Evolutionary conservation across 208 protist species (phyloP).

Genomic region (Trypanosoma congolense): DNA sequence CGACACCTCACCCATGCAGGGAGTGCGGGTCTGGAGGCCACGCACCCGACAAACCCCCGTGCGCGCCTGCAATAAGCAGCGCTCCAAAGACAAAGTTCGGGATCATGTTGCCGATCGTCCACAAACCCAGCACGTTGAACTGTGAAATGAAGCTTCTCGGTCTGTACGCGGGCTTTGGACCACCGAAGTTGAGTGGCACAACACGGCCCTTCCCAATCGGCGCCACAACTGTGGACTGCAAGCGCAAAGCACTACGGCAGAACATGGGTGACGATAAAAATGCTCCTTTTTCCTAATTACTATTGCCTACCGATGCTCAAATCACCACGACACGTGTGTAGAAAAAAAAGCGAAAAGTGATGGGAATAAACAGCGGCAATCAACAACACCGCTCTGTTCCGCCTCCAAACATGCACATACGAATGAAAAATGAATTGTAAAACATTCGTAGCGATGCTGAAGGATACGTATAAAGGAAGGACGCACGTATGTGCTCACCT

Average conservation of each 20-base stretch:
- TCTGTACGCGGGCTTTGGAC: slow-evolving; percentile 72
- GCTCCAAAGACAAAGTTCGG: slow-evolving; percentile 70
- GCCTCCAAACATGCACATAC: too few species aligned
- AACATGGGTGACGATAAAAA: slow-evolving; percentile 33
- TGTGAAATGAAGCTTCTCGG: slow-evolving; percentile 76
- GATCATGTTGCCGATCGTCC: slow-evolving; percentile 76
- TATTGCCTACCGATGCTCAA: neutral
- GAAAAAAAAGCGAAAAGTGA: slow-evolving; percentile 11
- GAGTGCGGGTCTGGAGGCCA: slow-evolving; percentile 81
- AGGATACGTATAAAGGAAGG: too few species aligned
- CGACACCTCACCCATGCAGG: slow-evolving; percentile 58
- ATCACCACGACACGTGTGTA: neutral
- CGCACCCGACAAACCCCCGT: slow-evolving; percentile 73
- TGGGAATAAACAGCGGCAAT: slow-evolving; percentile 7
- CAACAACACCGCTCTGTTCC: too few species aligned
- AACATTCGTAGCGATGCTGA: too few species aligned
- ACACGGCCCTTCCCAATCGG: slow-evolving; percentile 78
- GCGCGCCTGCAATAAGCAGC: slow-evolving; percentile 71
- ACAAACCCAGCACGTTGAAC: slow-evolving; percentile 73
- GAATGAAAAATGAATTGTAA: too few species aligned
- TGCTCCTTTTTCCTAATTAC: neutral
- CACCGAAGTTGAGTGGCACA: slow-evolving; percentile 75
- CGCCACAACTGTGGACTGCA: slow-evolving; percentile 54
- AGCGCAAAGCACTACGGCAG: slow-evolving; percentile 39
- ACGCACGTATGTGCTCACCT: too few species aligned